Evolutionary conservation across 208 protist genomes (phyloP).

Genomic region (Crithidia mellificae): DNA sequence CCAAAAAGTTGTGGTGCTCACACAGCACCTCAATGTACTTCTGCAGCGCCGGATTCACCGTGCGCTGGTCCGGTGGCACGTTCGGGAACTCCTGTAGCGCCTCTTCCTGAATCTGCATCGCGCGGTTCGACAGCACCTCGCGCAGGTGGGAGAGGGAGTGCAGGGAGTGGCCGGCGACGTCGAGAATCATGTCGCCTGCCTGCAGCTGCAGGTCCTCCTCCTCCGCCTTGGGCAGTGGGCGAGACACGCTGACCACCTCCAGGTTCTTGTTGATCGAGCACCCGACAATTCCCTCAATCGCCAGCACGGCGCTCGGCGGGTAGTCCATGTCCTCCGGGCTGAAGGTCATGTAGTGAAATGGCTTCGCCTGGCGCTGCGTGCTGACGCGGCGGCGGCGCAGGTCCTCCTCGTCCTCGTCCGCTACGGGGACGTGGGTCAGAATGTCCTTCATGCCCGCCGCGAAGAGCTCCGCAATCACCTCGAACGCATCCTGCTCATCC

Average conservation of each 20-base stretch:
- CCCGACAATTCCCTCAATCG: slow-evolving; percentile 81
- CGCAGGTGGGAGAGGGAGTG: slow-evolving; percentile 86
- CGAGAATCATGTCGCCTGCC: slow-evolving; percentile 88
- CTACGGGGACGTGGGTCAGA: slow-evolving; percentile 30
- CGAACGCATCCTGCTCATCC: slow-evolving; percentile 78
- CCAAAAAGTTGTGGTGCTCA: slow-evolving; percentile 89
- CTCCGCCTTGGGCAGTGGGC: slow-evolving; percentile 66
- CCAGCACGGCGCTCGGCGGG: slow-evolving; percentile 66
- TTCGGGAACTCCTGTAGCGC: slow-evolving; percentile 73
- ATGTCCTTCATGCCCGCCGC: slow-evolving; percentile 49
- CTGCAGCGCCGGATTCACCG: slow-evolving; percentile 77
- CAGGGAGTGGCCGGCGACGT: slow-evolving; percentile 77
- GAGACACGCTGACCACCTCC: slow-evolving; percentile 77
- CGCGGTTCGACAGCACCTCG: slow-evolving; percentile 74
- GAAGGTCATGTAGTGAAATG: slow-evolving; percentile 91
- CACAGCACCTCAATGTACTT: slow-evolving; percentile 86
- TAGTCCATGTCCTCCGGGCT: slow-evolving; percentile 85
- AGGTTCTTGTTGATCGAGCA: slow-evolving; percentile 89
- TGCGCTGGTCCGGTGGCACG: slow-evolving; percentile 57
- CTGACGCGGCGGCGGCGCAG: slow-evolving; percentile 50
- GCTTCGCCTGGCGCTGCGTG: slow-evolving; percentile 61
- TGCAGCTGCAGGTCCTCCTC: slow-evolving; percentile 80
- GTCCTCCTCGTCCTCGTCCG: slow-evolving; percentile 35
- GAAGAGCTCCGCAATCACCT: slow-evolving; percentile 67
- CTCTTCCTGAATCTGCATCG: slow-evolving; percentile 85